Evolutionary conservation across 2,329 filamentous ascomycete genomes (phyloP).

Genomic region (Pleurostoma richardsiae): DNA sequence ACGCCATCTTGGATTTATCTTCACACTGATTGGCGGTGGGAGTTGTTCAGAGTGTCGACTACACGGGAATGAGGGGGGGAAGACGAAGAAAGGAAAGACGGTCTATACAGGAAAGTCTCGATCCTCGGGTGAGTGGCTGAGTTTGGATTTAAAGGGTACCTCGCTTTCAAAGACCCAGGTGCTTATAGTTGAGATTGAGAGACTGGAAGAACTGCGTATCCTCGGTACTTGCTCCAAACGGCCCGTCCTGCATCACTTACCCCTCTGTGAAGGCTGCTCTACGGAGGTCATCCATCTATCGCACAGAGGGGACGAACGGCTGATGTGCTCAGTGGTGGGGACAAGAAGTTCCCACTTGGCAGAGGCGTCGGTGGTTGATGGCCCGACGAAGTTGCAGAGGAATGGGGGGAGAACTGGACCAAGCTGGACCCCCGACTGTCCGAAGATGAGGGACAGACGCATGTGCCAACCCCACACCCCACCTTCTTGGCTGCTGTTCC

Average conservation of each 20-base stretch:
- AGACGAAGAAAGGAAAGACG: too few relatives aligned
- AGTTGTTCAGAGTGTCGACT: too few relatives aligned
- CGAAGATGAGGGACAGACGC: not conserved
- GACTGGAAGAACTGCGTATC: not conserved
- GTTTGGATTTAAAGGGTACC: too few relatives aligned
- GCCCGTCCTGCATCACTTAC: too few relatives aligned
- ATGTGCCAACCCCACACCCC: not conserved
- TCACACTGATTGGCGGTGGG: too few relatives aligned
- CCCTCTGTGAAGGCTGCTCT: not conserved
- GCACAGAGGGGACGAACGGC: too few relatives aligned
- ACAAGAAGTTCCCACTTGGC: not conserved
- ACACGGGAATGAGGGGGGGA: too few relatives aligned
- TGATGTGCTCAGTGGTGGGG: not conserved
- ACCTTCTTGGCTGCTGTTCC: not conserved
- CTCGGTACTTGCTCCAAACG: not conserved
- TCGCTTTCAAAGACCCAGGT: too few relatives aligned
- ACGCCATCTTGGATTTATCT: constrained; percentile 12
- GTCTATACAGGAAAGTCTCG: too few relatives aligned
- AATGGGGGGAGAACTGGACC: too few relatives aligned
- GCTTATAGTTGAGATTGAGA: too few relatives aligned
- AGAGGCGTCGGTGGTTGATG: constrained; percentile 13
- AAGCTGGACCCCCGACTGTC: not conserved
- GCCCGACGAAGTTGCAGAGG: constrained; percentile 8
- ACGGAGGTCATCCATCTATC: not conserved
- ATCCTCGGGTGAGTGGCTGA: too few relatives aligned